These are phyloP conservation scores for Candida michaelii DNA, from an alignment of 805 yeast species.

Conservation along the genomic window DNA sequence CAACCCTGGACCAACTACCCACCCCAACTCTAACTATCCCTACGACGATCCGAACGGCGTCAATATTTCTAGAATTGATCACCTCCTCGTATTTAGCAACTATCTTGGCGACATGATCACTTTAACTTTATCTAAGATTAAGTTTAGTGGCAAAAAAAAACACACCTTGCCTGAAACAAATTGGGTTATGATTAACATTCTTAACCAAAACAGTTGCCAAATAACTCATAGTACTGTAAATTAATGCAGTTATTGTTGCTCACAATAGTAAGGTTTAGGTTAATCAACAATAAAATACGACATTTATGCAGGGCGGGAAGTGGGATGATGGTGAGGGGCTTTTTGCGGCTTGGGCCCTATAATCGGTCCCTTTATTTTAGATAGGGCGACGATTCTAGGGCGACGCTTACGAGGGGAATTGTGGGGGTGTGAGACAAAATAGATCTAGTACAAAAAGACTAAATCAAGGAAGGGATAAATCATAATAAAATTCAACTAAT, in stretches of 20 bases:
- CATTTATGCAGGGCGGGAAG: slow-evolving; percentile 5
- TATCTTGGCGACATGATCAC: too few species aligned
- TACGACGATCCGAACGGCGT: too few species aligned
- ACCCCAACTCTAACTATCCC: too few species aligned
- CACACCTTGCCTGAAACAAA: too few species aligned
- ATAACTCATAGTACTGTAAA: neutral
- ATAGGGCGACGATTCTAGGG: neutral
- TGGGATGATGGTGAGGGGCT: slow-evolving; percentile 4
- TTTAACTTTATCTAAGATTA: too few species aligned
- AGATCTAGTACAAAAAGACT: neutral
- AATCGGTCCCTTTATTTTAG: neutral
- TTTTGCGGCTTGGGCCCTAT: neutral
- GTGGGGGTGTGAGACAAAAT: slow-evolving; percentile 6
- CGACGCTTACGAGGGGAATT: slow-evolving; percentile 6
- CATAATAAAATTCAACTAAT: neutral
- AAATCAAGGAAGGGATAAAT: slow-evolving; percentile 1
- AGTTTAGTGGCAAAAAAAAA: neutral
- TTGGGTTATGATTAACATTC: too few species aligned
- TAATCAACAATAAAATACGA: neutral
- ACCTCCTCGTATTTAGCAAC: too few species aligned
- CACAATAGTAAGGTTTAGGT: slow-evolving; percentile 1
- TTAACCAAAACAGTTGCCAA: neutral
- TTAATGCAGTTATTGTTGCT: neutral
- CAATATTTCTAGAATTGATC: too few species aligned
- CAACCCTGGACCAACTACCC: too few species aligned